phyloP scores from a whole-genome alignment of 192 early-diverging fungal genomes.

The Entomortierella lignicola region DNA sequence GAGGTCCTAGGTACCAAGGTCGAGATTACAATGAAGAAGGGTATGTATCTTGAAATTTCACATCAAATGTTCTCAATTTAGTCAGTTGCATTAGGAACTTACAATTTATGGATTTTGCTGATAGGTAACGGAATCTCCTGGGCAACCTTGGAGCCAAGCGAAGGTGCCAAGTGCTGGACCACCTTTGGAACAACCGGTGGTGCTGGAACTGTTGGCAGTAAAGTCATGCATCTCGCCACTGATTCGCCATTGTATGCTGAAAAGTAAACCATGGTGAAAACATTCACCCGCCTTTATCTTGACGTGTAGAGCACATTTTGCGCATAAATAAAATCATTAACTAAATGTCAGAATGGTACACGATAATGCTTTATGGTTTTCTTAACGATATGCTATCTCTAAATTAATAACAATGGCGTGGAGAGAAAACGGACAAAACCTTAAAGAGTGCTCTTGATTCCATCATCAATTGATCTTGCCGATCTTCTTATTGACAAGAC shows the following conservation, averaged over 20 bases:
- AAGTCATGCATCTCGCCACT: conserved; percentile 66
- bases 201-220: conserved; percentile 71
- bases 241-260: conserved; percentile 58
- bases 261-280: conserved; percentile 22
- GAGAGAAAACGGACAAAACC: too few relatives aligned
- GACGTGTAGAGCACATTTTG: conserved; percentile 10
- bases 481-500: conserved; percentile 83
- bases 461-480: conserved; percentile 68
- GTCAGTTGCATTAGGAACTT: not conserved
- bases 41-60: conserved; percentile 37
- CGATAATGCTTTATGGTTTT: too few relatives aligned
- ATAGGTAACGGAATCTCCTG: conserved; percentile 82
- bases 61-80: too few relatives aligned
- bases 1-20: conserved; percentile 82
- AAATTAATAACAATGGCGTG: too few relatives aligned
- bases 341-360: not conserved
- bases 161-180: conserved; percentile 76
- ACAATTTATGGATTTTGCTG: not conserved
- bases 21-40: conserved; percentile 83
- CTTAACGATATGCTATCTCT: too few relatives aligned
- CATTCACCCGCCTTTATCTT: not conserved
- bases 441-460: too few relatives aligned
- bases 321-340: not conserved
- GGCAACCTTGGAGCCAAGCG: conserved; percentile 79
- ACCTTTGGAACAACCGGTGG: conserved; percentile 86